These are phyloP conservation scores for Chrysanthemum seticuspe DNA, from an alignment of 129 eudicot genomes.

Conservation along the genomic window DNA sequence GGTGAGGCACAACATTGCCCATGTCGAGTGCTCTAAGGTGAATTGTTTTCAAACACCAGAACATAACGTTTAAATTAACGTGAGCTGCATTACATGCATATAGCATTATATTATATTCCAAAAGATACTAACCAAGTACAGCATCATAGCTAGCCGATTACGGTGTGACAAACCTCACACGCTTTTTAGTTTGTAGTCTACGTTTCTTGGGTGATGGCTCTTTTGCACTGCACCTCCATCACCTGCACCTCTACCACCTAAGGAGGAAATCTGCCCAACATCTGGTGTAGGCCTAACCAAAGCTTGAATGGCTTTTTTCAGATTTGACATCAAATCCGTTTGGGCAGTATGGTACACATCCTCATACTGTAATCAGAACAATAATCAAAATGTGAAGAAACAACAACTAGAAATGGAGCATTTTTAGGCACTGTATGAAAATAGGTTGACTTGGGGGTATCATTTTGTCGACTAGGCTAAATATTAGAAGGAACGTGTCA, in stretches of 20 bases:
- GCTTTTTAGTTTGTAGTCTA: background rate
- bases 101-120: background rate
- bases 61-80: background rate
- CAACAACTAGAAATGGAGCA: background rate
- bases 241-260: background rate
- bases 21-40: too few relatives aligned
- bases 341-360: slow-evolving; percentile 1
- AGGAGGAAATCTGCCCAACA: background rate
- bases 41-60: background rate
- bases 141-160: background rate
- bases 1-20: too few relatives aligned
- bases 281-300: slow-evolving; percentile 4
- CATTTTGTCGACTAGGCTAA: background rate
- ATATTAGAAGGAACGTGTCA: background rate
- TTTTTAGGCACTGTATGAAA: background rate
- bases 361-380: slow-evolving; percentile 14
- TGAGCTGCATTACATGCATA: slow-evolving; percentile 14
- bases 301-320: slow-evolving; percentile 24
- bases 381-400: background rate
- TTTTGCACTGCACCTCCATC: background rate
- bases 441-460: too few relatives aligned
- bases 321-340: background rate
- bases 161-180: background rate
- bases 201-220: slow-evolving; percentile 14
- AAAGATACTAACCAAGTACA: background rate